Evolutionary conservation across 2,329 filamentous ascomycete genomes (phyloP), one percentile per base, ranked within the genome.

Genomic region (Fusarium nurragi): DNA sequence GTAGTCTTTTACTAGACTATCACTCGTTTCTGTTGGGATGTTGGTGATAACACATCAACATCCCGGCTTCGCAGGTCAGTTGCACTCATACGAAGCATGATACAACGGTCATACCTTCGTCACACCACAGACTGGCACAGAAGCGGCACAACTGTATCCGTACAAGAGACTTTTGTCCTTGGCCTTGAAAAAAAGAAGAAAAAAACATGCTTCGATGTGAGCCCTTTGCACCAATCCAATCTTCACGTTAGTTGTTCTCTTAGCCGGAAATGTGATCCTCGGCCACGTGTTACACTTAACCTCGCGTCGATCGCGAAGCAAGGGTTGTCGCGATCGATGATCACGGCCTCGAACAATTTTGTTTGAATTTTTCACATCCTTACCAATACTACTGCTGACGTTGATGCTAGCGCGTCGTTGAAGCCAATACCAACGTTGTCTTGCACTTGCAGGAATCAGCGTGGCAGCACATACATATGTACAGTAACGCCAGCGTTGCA

Each of bases 51-150:
- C 45, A 57, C 51, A 59, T 51, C 59, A 67, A 39, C 26, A 36
- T 59, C 40, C 46, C 38, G 26, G 36, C 50, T 34, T 47, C 30
- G 28, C 43, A 39, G 45, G 14, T 38, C 39, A 18, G 60, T 62
- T 51, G 34, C 52, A 64, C 39, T 22, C 32, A 53, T 63, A 59
- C 58, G 50, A 68, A 68, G 34, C 23, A 37, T 38, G 28, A 60
- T 37, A 21, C 41, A 34, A 32, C 45, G 59, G 67, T 71, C 67
- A 72, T 65, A 62, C 50, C 34, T 40, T 57, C 56, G 56, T 71
- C 69, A 71, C 69, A 49, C 46, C 41, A 54, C 64, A 58, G 51
- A 54, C 26, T 71, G 50, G 45, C 41, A 54, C 64, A 58, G 51
- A 54, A 30, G 21, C 37, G 45, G 36, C 25, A 49, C 41, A 28